A percentile compares a stretch with the other conserved stretches of the same genome.
phyloP scores from a whole-genome alignment of 768 basidiomycete species.

The Fomitopsis pulvina region DNA sequence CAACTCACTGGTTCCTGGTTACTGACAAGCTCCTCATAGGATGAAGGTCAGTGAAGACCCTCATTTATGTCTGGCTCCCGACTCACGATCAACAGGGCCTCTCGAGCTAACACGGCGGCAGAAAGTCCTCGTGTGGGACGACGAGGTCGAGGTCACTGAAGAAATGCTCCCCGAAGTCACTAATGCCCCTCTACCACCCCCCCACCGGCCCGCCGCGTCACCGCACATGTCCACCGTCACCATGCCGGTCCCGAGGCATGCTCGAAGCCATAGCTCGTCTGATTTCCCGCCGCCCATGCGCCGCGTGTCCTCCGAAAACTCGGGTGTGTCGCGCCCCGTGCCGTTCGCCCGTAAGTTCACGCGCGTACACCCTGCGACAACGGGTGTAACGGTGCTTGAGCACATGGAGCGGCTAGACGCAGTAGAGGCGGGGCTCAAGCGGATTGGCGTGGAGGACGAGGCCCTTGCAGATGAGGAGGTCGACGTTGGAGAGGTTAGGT shows the following conservation, averaged over 20 bases:
- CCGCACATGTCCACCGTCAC: slow-evolving; percentile 58
- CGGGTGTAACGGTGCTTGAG: slow-evolving; percentile 79
- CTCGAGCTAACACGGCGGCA: slow-evolving; percentile 81
- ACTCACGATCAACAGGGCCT: slow-evolving; percentile 49
- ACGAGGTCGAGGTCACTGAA: slow-evolving; percentile 69
- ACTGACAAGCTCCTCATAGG: slow-evolving; percentile 37
- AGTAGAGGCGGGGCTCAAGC: slow-evolving; percentile 71
- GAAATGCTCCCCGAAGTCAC: slow-evolving; percentile 36
- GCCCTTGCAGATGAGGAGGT: slow-evolving; percentile 49
- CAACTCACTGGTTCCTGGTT: neutral
- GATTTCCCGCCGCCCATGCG: slow-evolving; percentile 74
- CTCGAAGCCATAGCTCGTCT: slow-evolving; percentile 55
- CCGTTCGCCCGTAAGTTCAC: slow-evolving; percentile 83
- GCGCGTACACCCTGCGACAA: slow-evolving; percentile 78
- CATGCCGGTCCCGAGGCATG: slow-evolving; percentile 48
- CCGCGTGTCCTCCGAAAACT: slow-evolving; percentile 54
- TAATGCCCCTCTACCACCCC: slow-evolving; percentile 25
- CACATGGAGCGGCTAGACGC: slow-evolving; percentile 82
- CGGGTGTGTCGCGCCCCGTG: slow-evolving; percentile 65
- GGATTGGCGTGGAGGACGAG: slow-evolving; percentile 57
- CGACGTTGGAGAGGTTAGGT: slow-evolving; percentile 57
- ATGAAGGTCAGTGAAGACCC: slow-evolving; percentile 56
- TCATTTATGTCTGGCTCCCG: neutral
- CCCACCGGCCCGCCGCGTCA: slow-evolving; percentile 28
- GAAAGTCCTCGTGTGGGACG: slow-evolving; percentile 81